Evolutionary conservation across 164 flowering plant species (phyloP).

Genomic region (Nymphaea colorata): DNA sequence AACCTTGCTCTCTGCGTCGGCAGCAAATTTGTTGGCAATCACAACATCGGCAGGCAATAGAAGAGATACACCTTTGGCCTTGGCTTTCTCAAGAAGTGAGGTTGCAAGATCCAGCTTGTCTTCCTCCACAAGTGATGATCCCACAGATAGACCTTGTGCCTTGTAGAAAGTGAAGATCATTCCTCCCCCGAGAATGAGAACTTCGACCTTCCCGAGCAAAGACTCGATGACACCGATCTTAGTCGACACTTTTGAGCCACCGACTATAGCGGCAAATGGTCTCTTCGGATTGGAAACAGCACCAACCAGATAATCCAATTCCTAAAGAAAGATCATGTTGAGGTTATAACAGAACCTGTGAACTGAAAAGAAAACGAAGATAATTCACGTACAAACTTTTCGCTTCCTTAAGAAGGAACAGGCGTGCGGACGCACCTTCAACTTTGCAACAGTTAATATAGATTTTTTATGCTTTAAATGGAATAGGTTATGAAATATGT

Average conservation of each 20-base stretch:
- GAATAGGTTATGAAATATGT: too few relatives aligned
- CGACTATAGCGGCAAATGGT: slow-evolving; percentile 81
- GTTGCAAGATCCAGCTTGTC: slow-evolving; percentile 69
- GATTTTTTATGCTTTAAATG: too few relatives aligned
- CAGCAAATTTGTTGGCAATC: too few relatives aligned
- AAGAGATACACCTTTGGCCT: slow-evolving; percentile 50
- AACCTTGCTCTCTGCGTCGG: too few relatives aligned
- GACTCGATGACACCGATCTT: slow-evolving; percentile 81
- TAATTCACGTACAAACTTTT: too few relatives aligned
- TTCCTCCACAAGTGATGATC: slow-evolving; percentile 70
- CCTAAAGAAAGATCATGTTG: too few relatives aligned
- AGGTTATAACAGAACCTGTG: too few relatives aligned
- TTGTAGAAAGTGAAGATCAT: slow-evolving; percentile 81
- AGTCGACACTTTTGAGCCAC: slow-evolving; percentile 74
- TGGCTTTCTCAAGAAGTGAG: slow-evolving; percentile 57
- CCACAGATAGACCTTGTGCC: slow-evolving; percentile 75
- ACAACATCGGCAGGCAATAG: slow-evolving; percentile 44
- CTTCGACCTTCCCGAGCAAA: slow-evolving; percentile 57
- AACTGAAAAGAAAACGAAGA: too few relatives aligned
- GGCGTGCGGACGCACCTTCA: too few relatives aligned
- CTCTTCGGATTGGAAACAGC: slow-evolving; percentile 63
- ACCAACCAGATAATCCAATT: slow-evolving; percentile 47
- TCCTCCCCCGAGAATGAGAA: slow-evolving; percentile 67
- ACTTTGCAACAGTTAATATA: too few relatives aligned
- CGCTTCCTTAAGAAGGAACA: too few relatives aligned